Conservation (phyloP, 768 basidiomycete genomes). For the Mycena venus region DNA sequence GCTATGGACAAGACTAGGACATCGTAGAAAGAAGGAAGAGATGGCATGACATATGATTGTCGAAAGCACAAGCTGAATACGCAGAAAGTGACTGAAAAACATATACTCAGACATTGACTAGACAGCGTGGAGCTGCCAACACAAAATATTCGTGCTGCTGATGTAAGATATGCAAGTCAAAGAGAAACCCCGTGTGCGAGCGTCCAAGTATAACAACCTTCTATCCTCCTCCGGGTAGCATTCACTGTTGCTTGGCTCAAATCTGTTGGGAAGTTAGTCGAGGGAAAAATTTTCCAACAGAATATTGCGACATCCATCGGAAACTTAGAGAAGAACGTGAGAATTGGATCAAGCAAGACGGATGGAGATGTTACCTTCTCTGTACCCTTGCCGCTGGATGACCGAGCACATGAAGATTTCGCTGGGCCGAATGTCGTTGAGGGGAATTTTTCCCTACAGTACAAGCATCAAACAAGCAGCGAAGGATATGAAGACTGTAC, state of each 20-base stretch:
- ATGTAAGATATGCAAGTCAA: constrained; percentile 19
- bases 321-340: constrained; percentile 69
- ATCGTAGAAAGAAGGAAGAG: constrained; percentile 59
- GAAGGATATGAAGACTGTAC: constrained; percentile 15
- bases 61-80: too few species aligned
- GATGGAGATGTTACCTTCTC: constrained; percentile 75
- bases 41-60: constrained; percentile 25
- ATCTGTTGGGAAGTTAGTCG: constrained; percentile 46
- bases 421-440: constrained; percentile 97
- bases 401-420: constrained; percentile 99
- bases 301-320: constrained; percentile 97
- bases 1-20: constrained; percentile 67
- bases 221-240: not conserved
- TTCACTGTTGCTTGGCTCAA: constrained; percentile 39
- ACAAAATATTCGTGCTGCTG: constrained; percentile 18
- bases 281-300: not conserved
- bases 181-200: not conserved
- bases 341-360: not conserved
- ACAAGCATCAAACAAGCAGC: not conserved
- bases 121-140: not conserved
- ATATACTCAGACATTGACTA: constrained; percentile 2
- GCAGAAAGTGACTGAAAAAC: constrained; percentile 5
- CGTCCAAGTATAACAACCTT: constrained; percentile 6
- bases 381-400: constrained; percentile 98
- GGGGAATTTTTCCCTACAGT: constrained; percentile 92